phyloP scores from a whole-genome alignment of 1,284 basidiomycete species.

The Pisolithus thermaeus region DNA sequence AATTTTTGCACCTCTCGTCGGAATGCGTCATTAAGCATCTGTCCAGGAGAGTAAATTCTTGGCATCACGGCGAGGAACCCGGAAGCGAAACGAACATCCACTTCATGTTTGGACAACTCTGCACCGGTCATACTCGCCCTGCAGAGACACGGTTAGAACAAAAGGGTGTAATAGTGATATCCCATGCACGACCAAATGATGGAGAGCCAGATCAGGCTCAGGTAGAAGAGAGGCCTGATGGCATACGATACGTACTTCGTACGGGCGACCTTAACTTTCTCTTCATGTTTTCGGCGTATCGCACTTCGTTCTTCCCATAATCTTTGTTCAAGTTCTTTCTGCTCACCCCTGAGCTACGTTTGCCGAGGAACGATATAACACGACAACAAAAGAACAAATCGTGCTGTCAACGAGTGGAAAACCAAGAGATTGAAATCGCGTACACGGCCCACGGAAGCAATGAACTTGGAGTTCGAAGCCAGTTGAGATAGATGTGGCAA shows the following conservation, averaged over 20 bases:
- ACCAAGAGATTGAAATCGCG: constrained; percentile 9
- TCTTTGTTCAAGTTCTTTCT: constrained; percentile 57
- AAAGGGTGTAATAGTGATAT: background rate
- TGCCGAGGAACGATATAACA: constrained; percentile 2
- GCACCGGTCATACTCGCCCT: constrained; percentile 57
- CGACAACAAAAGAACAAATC: background rate
- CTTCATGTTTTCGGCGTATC: constrained; percentile 58
- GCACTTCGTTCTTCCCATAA: constrained; percentile 58
- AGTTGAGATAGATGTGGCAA: constrained; percentile 52
- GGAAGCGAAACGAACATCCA: constrained; percentile 43
- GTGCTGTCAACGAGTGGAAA: background rate
- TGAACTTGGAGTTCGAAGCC: constrained; percentile 44
- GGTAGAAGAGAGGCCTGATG: constrained; percentile 3
- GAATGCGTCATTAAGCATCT: constrained; percentile 61
- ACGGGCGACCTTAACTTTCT: constrained; percentile 58
- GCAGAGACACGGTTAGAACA: background rate
- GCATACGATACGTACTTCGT: constrained; percentile 46
- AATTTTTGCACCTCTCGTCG: constrained; percentile 59
- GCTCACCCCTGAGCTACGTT: constrained; percentile 52
- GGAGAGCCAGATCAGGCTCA: background rate
- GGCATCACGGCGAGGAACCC: background rate
- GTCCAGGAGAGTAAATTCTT: constrained; percentile 3
- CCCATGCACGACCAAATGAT: background rate
- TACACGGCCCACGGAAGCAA: constrained; percentile 45
- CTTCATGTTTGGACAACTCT: constrained; percentile 61